phyloP scores from a whole-genome alignment of 371 early-diverging fungal species.

The Gilbertella persicaria region DNA sequence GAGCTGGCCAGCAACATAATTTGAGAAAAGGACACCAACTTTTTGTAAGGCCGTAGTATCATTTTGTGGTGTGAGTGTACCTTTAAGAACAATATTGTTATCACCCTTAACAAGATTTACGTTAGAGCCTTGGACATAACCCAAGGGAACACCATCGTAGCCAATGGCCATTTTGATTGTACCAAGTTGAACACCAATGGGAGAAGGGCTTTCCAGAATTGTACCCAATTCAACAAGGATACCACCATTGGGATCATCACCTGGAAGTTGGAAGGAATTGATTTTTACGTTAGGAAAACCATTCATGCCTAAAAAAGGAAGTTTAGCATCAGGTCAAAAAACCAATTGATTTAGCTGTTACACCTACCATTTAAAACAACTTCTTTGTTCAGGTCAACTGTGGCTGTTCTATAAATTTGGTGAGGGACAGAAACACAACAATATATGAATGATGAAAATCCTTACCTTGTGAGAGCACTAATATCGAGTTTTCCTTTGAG shows the following conservation, averaged over 20 bases:
- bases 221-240: slow-evolving; percentile 59
- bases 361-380: slow-evolving; percentile 34
- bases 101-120: slow-evolving; percentile 50
- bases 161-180: slow-evolving; percentile 56
- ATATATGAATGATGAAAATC: background rate
- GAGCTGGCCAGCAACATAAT: slow-evolving; percentile 52
- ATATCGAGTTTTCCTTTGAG: slow-evolving; percentile 60
- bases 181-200: slow-evolving; percentile 62
- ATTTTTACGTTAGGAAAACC: slow-evolving; percentile 60
- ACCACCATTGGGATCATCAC: slow-evolving; percentile 61
- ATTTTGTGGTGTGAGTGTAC: slow-evolving; percentile 52
- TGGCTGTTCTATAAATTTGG: slow-evolving; percentile 34
- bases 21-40: slow-evolving; percentile 55
- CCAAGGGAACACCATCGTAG: slow-evolving; percentile 53
- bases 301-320: slow-evolving; percentile 44
- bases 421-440: background rate
- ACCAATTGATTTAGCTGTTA: background rate
- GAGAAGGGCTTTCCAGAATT: slow-evolving; percentile 58
- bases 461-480: slow-evolving; percentile 55
- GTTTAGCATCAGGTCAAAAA: slow-evolving; percentile 1
- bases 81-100: slow-evolving; percentile 56
- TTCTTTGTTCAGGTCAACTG: slow-evolving; percentile 44
- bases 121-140: slow-evolving; percentile 48
- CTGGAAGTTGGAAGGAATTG: slow-evolving; percentile 57
- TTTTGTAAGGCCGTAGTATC: slow-evolving; percentile 47